A percentile compares a stretch with the other conserved stretches of the same genome.
Conservation (phyloP, 2,329 filamentous ascomycete species). For the Talaromyces sp. region DNA sequence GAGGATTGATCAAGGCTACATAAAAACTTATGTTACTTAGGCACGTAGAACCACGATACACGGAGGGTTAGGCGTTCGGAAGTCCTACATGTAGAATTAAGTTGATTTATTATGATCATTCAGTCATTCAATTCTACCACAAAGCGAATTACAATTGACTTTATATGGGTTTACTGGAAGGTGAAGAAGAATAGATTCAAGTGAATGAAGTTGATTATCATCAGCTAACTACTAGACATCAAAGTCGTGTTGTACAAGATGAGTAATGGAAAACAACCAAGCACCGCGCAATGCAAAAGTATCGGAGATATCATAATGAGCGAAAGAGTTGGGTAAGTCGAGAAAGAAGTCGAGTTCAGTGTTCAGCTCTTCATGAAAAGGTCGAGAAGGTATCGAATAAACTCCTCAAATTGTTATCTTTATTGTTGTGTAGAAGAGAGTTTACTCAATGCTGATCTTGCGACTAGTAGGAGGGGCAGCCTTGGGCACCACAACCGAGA, state of each 20-base stretch:
- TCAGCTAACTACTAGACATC: background rate
- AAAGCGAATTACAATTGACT: background rate
- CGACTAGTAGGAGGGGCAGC: slow-evolving; percentile 44
- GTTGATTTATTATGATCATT: no score
- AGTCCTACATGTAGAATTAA: background rate
- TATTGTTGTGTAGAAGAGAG: background rate
- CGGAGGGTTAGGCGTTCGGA: background rate
- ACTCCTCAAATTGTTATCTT: background rate
- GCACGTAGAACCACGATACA: background rate
- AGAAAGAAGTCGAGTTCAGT: no score
- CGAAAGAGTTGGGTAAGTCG: background rate
- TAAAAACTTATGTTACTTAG: background rate
- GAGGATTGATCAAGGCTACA: background rate
- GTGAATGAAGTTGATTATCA: slow-evolving; percentile 1
- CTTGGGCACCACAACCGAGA: slow-evolving; percentile 55
- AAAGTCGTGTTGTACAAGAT: background rate
- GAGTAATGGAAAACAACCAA: background rate
- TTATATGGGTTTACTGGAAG: background rate
- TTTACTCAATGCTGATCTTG: slow-evolving; percentile 50
- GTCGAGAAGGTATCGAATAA: background rate
- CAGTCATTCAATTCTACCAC: background rate
- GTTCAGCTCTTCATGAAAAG: background rate
- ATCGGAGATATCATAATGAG: background rate
- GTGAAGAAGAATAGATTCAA: background rate
- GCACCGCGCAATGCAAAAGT: slow-evolving; percentile 4